Conservation (phyloP, 2,329 filamentous ascomycete species). For the Hypoxylon rubiginosum region DNA sequence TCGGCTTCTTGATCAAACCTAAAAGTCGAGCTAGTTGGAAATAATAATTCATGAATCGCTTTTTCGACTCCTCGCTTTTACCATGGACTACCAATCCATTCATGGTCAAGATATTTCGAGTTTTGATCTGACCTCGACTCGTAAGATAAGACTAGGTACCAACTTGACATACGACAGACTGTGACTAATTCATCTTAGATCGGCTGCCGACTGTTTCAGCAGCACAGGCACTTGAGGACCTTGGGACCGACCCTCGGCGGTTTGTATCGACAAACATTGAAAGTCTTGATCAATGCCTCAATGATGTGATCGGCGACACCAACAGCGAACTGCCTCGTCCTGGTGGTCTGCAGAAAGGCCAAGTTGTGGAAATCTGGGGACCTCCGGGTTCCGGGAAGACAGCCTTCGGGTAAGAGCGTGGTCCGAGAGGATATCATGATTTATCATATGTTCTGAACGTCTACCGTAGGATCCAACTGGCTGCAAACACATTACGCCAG, state of each 20-base stretch:
- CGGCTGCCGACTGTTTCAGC: constrained; percentile 83
- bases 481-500: constrained; percentile 71
- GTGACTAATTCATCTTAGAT: constrained; percentile 63
- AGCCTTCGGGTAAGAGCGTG: constrained; percentile 75
- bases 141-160: constrained; percentile 51
- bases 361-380: constrained; percentile 89
- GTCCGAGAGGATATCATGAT: not conserved
- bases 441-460: constrained; percentile 26
- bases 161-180: constrained; percentile 2
- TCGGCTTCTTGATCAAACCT: constrained; percentile 4
- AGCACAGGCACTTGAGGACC: constrained; percentile 75
- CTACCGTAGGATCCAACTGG: constrained; percentile 76
- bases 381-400: constrained; percentile 90
- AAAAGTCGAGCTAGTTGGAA: not conserved
- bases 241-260: constrained; percentile 64
- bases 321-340: constrained; percentile 26
- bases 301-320: constrained; percentile 44
- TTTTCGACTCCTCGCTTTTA: constrained; percentile 14
- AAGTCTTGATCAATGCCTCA: constrained; percentile 65
- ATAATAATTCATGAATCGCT: constrained; percentile 31
- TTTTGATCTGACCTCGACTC: constrained; percentile 68
- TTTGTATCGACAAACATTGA: constrained; percentile 69
- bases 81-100: constrained; percentile 71
- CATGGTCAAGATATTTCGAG: constrained; percentile 73
- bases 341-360: constrained; percentile 78